Conservation (phyloP, 2,329 filamentous ascomycete species). For the Cucurbitaria berberidis region DNA sequence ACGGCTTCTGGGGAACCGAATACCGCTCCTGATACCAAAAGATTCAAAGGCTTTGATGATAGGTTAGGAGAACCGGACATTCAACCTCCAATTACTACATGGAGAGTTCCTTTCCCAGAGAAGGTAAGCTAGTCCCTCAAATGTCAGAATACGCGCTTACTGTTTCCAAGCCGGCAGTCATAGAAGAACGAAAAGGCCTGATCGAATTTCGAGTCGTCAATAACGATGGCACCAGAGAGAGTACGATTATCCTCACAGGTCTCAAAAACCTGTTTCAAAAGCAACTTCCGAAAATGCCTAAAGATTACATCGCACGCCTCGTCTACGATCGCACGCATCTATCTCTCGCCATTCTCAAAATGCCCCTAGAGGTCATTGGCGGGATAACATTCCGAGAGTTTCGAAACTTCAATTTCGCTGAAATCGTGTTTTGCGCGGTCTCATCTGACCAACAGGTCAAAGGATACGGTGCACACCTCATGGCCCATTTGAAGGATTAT, state of each 20-base stretch:
- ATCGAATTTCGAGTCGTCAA: constrained; percentile 98
- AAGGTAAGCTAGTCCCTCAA: too few relatives aligned
- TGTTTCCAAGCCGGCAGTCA: constrained; percentile 92
- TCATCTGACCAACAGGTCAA: constrained; percentile 98
- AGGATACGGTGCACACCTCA: constrained; percentile 95
- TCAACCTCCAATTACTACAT: too few relatives aligned
- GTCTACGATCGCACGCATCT: constrained; percentile 97
- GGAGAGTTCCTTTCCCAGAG: too few relatives aligned
- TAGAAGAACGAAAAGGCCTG: constrained; percentile 91
- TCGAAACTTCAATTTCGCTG: constrained; percentile 87
- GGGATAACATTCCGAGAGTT: constrained; percentile 97
- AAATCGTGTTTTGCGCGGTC: constrained; percentile 98
- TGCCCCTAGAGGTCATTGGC: constrained; percentile 88
- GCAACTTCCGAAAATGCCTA: constrained; percentile 98
- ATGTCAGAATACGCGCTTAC: too few relatives aligned
- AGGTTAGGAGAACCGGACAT: too few relatives aligned
- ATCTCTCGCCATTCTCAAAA: constrained; percentile 97
- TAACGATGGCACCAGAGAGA: constrained; percentile 88
- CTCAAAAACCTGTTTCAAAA: constrained; percentile 99
- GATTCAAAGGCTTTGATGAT: too few relatives aligned
- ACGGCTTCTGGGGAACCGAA: too few relatives aligned
- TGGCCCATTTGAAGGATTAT: constrained; percentile 97
- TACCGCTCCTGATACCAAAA: too few relatives aligned
- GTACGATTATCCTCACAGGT: constrained; percentile 91
- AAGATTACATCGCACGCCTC: constrained; percentile 96